Evolutionary conservation across 2,329 filamentous ascomycete species (phyloP), one percentile per base, ranked within the genome.

Genomic region (Albophoma yamanashiensis): DNA sequence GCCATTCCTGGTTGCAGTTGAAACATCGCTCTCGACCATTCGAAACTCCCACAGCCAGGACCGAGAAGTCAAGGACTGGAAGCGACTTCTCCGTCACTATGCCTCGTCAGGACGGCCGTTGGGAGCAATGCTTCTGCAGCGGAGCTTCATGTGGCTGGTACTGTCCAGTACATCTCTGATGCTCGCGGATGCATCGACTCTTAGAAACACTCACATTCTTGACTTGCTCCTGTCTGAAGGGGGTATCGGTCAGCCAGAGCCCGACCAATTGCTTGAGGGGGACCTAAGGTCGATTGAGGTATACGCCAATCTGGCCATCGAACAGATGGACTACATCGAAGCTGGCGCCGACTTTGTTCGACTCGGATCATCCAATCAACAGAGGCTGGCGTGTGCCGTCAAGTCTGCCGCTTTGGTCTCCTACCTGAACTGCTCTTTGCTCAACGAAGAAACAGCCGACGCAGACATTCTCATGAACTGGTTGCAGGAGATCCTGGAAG

Each of bases 1-100:
- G 68, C 80, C 85, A 8, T 96, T 96, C 70, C 81, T 97, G 64
- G 84, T 95, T 15, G 87, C 89, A 2, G 84, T 97, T 43, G 94
- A 97, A 75, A 91, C 91, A 0, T 89, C 92, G 11, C 88, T 96
- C 61, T 97, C 93, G 11, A 92, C 90, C 11, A 89, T 97, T 64
- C 88, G 93, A 59, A 96, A 95, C 73, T 83, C 88, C 2, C 86
- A 85, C 64, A 82, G 82, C 36, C 77, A 85, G 31, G 86, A 89
- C 63, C 80, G 82, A 56, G 76, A 82, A 36, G 78, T 90, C 25
- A 89, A 86, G 68, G 89, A 96, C 65, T 99, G 94, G 94, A 95
- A 89, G 75, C 86, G 88, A 64, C 91, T 91, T 73, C 77, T 91
- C 60, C 89, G 88, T 53, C 89, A 92, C 62, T 99, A 97, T 75